A percentile compares a stretch with the other conserved stretches of the same genome.
Evolutionary conservation across 495 filamentous ascomycete genomes (phyloP).

Genomic region (Xylaria flabelliformis): DNA sequence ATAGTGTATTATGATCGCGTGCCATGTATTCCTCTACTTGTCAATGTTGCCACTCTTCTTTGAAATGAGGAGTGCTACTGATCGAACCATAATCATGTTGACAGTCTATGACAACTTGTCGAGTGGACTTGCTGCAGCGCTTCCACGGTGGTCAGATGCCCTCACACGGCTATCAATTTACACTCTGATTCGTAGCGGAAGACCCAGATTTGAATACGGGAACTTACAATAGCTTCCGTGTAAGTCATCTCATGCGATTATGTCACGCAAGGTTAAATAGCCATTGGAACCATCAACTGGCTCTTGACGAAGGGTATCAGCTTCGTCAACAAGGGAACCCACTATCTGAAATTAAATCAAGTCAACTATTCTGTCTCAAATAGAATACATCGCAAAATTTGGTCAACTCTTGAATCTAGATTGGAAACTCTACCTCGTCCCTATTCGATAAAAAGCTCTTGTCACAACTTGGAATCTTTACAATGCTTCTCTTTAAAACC

Average conservation of each 20-base stretch:
- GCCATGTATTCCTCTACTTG: background rate
- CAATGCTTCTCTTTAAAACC: background rate
- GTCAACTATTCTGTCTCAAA: background rate
- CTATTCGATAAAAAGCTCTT: background rate
- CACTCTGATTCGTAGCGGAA: background rate
- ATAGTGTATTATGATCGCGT: background rate
- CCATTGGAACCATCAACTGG: background rate
- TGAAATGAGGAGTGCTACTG: background rate
- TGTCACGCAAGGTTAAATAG: slow-evolving; percentile 11
- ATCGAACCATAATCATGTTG: background rate
- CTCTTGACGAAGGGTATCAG: background rate
- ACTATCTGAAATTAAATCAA: background rate
- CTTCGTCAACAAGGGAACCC: background rate
- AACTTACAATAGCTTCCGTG: background rate
- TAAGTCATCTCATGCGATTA: background rate
- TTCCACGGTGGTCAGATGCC: background rate
- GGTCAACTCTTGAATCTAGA: background rate
- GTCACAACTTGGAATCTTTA: background rate
- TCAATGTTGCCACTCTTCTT: background rate
- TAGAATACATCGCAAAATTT: background rate
- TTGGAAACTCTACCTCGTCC: background rate
- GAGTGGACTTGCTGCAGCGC: background rate
- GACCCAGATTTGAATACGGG: background rate
- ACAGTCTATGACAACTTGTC: background rate
- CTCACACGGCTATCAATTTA: background rate